Percentiles rank a stretch among this genome's conserved stretches.
Evolutionary conservation across 2,329 filamentous ascomycete species (phyloP).

Genomic region (Diaporthe capsici): DNA sequence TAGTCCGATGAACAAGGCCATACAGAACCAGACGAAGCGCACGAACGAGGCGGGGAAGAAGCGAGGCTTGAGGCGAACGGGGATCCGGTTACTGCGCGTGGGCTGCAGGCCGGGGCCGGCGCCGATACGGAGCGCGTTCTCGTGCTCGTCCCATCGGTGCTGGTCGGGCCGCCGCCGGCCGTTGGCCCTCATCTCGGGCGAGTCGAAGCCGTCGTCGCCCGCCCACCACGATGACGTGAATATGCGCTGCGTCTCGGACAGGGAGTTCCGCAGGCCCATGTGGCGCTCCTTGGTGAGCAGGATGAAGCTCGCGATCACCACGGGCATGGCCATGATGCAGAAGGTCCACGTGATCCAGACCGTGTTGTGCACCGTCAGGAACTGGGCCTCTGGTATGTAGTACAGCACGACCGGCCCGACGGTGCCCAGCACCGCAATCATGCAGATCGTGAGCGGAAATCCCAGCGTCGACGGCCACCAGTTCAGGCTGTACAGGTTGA

Average conservation of each 20-base stretch:
- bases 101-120: conserved; percentile 44
- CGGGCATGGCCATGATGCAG: conserved; percentile 77
- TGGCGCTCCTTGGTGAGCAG: conserved; percentile 75
- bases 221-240: conserved; percentile 78
- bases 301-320: conserved; percentile 75
- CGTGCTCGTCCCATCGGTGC: conserved; percentile 55
- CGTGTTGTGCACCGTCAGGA: conserved; percentile 73
- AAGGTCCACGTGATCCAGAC: conserved; percentile 80
- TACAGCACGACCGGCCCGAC: conserved; percentile 73
- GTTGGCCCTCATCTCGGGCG: conserved; percentile 57
- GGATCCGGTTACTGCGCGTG: conserved; percentile 46
- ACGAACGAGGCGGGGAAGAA: conserved; percentile 78
- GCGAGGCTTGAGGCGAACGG: conserved; percentile 61
- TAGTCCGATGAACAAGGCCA: conserved; percentile 73
- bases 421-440: conserved; percentile 73
- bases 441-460: conserved; percentile 73
- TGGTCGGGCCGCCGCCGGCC: conserved; percentile 55
- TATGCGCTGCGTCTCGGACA: conserved; percentile 77
- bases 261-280: conserved; percentile 70
- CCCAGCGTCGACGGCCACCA: conserved; percentile 69
- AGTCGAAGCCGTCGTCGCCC: conserved; percentile 66
- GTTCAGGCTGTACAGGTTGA: conserved; percentile 79
- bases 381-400: conserved; percentile 64
- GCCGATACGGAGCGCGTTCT: conserved; percentile 43
- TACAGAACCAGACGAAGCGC: conserved; percentile 78